Evolutionary conservation across 2,329 filamentous ascomycete genomes (phyloP).

Genomic region (Beauveria pseudobassiana): DNA sequence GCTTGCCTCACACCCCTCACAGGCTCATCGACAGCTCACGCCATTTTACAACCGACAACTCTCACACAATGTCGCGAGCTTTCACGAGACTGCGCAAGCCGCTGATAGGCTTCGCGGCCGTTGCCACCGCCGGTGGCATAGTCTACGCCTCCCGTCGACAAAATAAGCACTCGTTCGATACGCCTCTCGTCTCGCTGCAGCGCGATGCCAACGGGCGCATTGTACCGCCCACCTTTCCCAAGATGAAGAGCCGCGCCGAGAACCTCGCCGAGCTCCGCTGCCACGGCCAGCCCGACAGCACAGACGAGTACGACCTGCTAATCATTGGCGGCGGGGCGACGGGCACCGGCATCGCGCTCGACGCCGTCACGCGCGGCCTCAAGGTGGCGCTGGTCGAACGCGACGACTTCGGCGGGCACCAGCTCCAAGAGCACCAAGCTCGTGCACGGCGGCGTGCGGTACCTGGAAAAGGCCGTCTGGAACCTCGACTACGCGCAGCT

Average conservation of each 20-base stretch:
- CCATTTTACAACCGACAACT: not conserved
- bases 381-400: conserved; percentile 76
- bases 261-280: conserved; percentile 34
- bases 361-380: conserved; percentile 70
- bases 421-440: conserved; percentile 85
- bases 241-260: conserved; percentile 26
- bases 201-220: conserved; percentile 30
- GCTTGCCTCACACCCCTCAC: not conserved
- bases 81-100: conserved; percentile 29
- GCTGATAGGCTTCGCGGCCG: conserved; percentile 24
- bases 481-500: conserved; percentile 81
- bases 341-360: conserved; percentile 71
- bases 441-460: conserved; percentile 77
- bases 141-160: conserved; percentile 21
- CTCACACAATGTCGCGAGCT: conserved; percentile 26
- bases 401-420: conserved; percentile 76
- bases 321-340: conserved; percentile 76
- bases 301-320: conserved; percentile 64
- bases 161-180: conserved; percentile 24
- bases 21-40: not conserved
- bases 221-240: conserved; percentile 29
- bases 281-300: conserved; percentile 27
- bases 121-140: conserved; percentile 22
- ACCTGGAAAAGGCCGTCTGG: conserved; percentile 80
- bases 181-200: conserved; percentile 26